Evolutionary conservation across 2,329 filamentous ascomycete species (phyloP), one percentile per base, ranked within the genome.

Genomic region (Epichloe gansuensis): DNA sequence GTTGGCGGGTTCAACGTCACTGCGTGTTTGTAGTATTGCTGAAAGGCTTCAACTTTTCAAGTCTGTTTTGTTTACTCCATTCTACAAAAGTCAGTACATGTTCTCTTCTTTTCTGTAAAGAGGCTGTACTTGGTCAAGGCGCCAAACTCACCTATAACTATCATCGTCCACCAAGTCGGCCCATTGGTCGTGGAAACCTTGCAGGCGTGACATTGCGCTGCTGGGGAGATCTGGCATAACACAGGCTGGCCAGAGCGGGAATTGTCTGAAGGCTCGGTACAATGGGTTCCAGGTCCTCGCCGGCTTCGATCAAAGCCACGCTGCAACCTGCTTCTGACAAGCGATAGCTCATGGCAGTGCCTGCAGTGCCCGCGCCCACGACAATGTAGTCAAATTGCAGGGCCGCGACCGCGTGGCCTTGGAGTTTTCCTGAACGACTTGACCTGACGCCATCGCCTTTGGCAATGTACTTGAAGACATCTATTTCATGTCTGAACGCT

Each of bases 291-390:
- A 17, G 37, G 21, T 39, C 34, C 8, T 49, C 23, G 37, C 47
- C 17, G 3, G 34, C 47, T 11, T 49, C 47, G 8, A 49, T 13
- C 35, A 41, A 28, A 25, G 37, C 47, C 37, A 49, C 11, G 13
- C 38, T 17, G 25, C 28, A 34, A 41, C 37, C 35, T n/a, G 38
- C 35, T 11, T 49, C 47, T 15, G 21, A 17, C 1, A 49, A 28
- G 37, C 47, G 47, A 23, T 41, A 31, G 35, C 47, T 11, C 38
- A 49, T 49, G 47, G 28, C 47, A n/a, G n/a, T 75, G 50, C 82
- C 82, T 48, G 75, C 80, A 5, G 81, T 77, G 56, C 82, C 82
- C n/a, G 69, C 76, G 4, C 82, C 82, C 34, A 83, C 74, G 35
- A 85, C 71, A 50, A 85, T 79, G 66, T 84, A 85, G 62, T 85